Evolutionary conservation across 306 rosid genomes (phyloP).

Genomic region (Cicer arietinum): DNA sequence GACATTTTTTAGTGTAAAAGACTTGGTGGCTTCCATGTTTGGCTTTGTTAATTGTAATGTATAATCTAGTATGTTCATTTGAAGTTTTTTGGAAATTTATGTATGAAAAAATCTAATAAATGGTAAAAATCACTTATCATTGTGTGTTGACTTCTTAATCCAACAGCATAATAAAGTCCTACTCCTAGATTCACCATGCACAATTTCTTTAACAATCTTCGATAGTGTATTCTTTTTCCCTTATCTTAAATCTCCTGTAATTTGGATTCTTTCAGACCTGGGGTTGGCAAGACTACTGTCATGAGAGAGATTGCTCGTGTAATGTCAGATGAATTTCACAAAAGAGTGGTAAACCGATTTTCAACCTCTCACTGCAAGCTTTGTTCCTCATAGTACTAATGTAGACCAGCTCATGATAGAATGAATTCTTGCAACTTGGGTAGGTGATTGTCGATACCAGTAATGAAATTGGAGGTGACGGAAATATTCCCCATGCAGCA

Average conservation of each 20-base stretch:
- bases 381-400: conserved; percentile 23
- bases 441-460: conserved; percentile 78
- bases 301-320: conserved; percentile 75
- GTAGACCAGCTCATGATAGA: conserved; percentile 20
- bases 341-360: conserved; percentile 67
- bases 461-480: conserved; percentile 79
- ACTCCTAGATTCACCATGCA: conserved; percentile 1
- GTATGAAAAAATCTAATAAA: neutral
- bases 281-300: conserved; percentile 80
- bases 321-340: conserved; percentile 66
- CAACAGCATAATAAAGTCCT: neutral
- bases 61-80: conserved; percentile 2
- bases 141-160: conserved; percentile 11
- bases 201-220: conserved; percentile 11
- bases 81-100: neutral
- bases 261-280: conserved; percentile 61
- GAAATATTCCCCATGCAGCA: conserved; percentile 76
- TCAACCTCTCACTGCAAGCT: conserved; percentile 13
- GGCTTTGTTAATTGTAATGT: conserved; percentile 17
- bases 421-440: conserved; percentile 41
- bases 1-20: conserved; percentile 5
- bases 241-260: neutral
- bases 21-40: conserved; percentile 28
- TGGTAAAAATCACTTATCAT: conserved; percentile 25
- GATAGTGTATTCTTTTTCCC: neutral